Evolutionary conservation across 2,329 filamentous ascomycete species (phyloP).

Genomic region (Seiridium unicorne): DNA sequence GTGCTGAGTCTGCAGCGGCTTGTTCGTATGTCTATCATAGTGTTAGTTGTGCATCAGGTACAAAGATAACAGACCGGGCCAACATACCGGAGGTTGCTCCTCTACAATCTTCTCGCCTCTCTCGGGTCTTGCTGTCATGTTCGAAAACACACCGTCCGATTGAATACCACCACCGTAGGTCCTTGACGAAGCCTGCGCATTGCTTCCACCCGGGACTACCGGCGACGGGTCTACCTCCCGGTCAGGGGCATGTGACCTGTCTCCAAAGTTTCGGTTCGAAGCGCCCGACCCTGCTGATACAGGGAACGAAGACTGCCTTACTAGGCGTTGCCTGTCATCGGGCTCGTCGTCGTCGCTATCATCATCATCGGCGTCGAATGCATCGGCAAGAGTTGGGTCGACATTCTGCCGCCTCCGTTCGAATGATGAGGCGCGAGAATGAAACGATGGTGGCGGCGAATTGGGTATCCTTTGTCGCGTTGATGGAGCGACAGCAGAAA

Average conservation of each 20-base stretch:
- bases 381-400: conserved; percentile 83
- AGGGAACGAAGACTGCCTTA: conserved; percentile 60
- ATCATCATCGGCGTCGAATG: conserved; percentile 82
- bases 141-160: conserved; percentile 95
- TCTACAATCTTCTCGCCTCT: conserved; percentile 73
- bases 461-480: conserved; percentile 42
- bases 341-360: conserved; percentile 68
- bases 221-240: conserved; percentile 16
- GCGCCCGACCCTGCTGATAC: conserved; percentile 16
- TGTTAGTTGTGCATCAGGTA: conserved; percentile 22
- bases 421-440: conserved; percentile 75
- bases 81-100: conserved; percentile 86
- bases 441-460: conserved; percentile 81
- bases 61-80: neutral
- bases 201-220: conserved; percentile 29
- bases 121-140: conserved; percentile 87
- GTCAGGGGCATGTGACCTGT: conserved; percentile 11
- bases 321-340: conserved; percentile 83
- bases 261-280: conserved; percentile 14
- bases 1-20: conserved; percentile 91
- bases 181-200: conserved; percentile 37
- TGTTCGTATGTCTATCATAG: conserved; percentile 86
- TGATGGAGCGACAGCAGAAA: conserved; percentile 19
- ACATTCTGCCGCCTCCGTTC: conserved; percentile 45
- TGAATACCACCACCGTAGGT: conserved; percentile 73